These are phyloP conservation scores for Penicillium macrosclerotiorum DNA, from an alignment of 495 filamentous ascomycete species.

Conservation along the genomic window DNA sequence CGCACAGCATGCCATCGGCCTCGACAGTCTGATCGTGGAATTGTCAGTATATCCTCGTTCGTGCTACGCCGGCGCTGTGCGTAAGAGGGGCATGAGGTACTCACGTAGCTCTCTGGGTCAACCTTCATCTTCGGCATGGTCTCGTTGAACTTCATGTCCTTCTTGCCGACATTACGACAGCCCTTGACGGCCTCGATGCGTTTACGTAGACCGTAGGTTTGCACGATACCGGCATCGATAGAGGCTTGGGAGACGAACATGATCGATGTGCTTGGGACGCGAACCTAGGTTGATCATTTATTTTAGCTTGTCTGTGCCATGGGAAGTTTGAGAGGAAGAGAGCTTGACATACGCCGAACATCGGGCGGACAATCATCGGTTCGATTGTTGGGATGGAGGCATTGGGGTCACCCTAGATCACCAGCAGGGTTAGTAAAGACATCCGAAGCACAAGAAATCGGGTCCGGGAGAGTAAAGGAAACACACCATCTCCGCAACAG, in stretches of 20 bases:
- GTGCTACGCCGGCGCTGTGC: no score
- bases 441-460: constrained; percentile 5
- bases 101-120: constrained; percentile 83
- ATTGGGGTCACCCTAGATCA: constrained; percentile 81
- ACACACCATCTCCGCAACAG: constrained; percentile 78
- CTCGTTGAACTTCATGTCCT: constrained; percentile 93
- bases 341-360: constrained; percentile 67
- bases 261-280: constrained; percentile 70
- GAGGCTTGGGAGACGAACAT: constrained; percentile 80
- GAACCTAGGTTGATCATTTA: constrained; percentile 30
- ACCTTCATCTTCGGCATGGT: constrained; percentile 88
- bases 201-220: constrained; percentile 72
- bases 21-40: constrained; percentile 58
- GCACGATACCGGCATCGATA: constrained; percentile 62
- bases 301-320: neutral
- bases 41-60: no score
- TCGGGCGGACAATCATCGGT: constrained; percentile 79
- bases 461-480: neutral
- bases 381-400: constrained; percentile 89
- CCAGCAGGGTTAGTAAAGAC: neutral
- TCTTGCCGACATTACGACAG: constrained; percentile 79
- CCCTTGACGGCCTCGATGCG: constrained; percentile 76
- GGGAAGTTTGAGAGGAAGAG: neutral
- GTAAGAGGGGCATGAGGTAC: constrained; percentile 14
- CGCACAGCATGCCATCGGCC: constrained; percentile 77